Conservation (phyloP, 73 alveolate species). For the Durusdinium trenchii region DNA sequence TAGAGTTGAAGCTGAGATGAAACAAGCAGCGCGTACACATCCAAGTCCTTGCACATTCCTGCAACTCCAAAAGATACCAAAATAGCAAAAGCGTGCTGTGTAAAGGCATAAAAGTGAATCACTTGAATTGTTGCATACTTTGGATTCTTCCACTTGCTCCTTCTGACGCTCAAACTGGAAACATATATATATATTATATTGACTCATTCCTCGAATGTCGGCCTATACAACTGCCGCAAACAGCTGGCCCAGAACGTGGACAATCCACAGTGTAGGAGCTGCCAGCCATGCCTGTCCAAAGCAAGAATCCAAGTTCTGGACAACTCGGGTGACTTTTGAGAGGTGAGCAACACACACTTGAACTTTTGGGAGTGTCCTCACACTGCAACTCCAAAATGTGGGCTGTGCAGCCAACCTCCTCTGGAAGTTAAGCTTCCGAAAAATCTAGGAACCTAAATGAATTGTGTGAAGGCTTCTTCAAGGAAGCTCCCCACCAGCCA, state of each 20-base stretch:
- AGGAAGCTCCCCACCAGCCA: no score
- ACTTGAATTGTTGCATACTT: no score
- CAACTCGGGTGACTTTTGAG: background rate
- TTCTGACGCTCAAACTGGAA: no score
- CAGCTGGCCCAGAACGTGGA: conserved; percentile 54
- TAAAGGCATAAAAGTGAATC: no score
- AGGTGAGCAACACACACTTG: background rate
- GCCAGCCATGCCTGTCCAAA: conserved; percentile 72
- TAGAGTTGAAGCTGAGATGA: background rate
- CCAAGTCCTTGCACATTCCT: conserved; percentile 56
- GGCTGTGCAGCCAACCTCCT: background rate
- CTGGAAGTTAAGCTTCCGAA: background rate
- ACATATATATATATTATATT: no score
- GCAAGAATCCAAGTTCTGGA: no score
- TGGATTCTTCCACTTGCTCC: no score
- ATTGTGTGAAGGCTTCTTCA: no score
- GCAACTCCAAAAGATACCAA: background rate
- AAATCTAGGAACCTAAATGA: no score
- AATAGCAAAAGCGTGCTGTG: no score
- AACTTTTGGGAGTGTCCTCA: background rate
- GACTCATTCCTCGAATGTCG: no score
- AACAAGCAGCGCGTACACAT: conserved; percentile 42
- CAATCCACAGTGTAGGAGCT: conserved; percentile 45
- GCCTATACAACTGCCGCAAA: conserved; percentile 71
- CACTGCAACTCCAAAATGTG: background rate